Evolutionary conservation across 148 eudicot species (phyloP).

Genomic region (Fagopyrum esculentum): DNA sequence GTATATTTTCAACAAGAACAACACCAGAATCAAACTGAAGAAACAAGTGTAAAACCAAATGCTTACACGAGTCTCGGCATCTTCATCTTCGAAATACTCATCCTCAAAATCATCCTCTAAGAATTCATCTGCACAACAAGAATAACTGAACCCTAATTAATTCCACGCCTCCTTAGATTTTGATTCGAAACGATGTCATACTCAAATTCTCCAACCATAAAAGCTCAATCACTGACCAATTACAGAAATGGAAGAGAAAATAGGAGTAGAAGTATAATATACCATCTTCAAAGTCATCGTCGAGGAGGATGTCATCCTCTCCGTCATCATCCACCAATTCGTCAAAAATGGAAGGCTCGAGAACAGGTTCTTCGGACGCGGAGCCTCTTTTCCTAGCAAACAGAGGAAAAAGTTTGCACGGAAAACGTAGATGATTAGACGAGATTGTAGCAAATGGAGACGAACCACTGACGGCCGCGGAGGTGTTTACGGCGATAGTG

Average conservation of each 20-base stretch:
- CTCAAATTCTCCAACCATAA: background rate
- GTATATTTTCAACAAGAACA: background rate
- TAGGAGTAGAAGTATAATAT: background rate
- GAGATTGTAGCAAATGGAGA: background rate
- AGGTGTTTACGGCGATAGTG: background rate
- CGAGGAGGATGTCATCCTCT: background rate
- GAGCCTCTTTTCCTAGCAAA: conserved; percentile 5
- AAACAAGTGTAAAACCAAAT: background rate
- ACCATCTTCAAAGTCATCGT: conserved; percentile 9
- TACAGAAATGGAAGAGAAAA: background rate
- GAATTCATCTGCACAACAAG: conserved; percentile 33
- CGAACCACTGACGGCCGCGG: background rate
- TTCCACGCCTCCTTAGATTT: background rate
- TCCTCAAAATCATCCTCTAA: conserved; percentile 51
- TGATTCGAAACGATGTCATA: background rate
- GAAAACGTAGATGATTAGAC: background rate
- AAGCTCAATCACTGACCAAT: background rate
- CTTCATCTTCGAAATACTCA: conserved; percentile 41
- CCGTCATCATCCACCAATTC: conserved; percentile 2
- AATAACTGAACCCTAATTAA: conserved; percentile 12
- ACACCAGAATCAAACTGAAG: conserved; percentile 4
- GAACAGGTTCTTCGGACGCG: background rate
- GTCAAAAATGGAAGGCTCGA: background rate
- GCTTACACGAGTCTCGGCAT: conserved; percentile 57
- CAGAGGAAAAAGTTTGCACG: background rate